Evolutionary conservation across 495 filamentous ascomycete species (phyloP), one percentile per base, ranked within the genome.

Genomic region (Saxispiralis lemnorum): DNA sequence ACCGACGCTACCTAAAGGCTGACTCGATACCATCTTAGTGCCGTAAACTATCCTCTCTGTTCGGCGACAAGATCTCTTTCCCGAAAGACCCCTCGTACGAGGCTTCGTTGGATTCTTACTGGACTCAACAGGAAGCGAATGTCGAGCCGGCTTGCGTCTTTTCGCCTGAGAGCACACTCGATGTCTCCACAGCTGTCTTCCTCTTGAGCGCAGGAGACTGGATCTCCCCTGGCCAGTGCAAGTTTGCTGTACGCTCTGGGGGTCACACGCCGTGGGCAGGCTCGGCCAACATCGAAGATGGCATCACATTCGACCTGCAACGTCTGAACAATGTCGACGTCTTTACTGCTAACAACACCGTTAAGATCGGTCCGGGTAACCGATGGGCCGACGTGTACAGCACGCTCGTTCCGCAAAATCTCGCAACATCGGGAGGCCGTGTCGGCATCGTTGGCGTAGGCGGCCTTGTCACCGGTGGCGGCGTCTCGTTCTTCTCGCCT

Each of bases 281-380:
- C 24, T 69, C 63, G 18, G 58, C 68, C 13, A 74, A 69, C 51
- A 67, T 73, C 41, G 50, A 63, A 14, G 57, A 56, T 31, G 72
- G 71, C 2, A 57, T 72, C 5, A 63, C 70, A 4, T 66, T 75
- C 52, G 71, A 73, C 38, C 60, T 72, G 15, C 54, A 52, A 41
- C 54, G 47, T 0, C 45, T 74, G 11, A 59, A 68, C 35, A 53
- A 62, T 16, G 56, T 71, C 36, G 59, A 56, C 7, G 51, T 69
- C 5, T 60, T 67, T 14, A 55, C 59, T 14, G 62, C 67, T 20
- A 55, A 64, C 19, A 21, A 43, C 5, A 16, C 44, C 3, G 38
- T 33, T 1, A 20, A 18, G 19, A 36, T 58, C 21, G 53, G 53
- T 16, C 38, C 53, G 20, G 57, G 57, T 14, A 36, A 33, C 1